Conservation (phyloP, 2,329 filamentous ascomycete genomes). For the Fusarium zealandicum region DNA sequence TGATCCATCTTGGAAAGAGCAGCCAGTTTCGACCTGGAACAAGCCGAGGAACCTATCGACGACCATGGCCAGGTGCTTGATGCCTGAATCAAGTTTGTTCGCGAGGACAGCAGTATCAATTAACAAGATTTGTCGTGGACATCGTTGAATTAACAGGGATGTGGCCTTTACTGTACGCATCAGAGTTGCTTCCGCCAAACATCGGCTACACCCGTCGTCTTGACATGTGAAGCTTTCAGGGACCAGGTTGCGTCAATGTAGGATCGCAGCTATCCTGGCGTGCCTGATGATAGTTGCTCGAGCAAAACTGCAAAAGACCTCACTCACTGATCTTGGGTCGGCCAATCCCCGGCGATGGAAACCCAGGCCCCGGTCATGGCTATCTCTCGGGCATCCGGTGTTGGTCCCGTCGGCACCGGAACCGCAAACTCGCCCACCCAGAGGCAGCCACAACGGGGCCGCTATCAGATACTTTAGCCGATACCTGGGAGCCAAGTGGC, state of each 20-base stretch:
- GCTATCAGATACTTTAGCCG: conserved; percentile 2
- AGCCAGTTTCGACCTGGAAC: too few species aligned
- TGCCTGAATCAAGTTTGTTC: too few species aligned
- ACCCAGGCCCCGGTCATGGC: conserved; percentile 18
- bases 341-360: conserved; percentile 26
- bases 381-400: conserved; percentile 30
- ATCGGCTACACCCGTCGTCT: conserved; percentile 21
- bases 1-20: too few species aligned
- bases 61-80: too few species aligned
- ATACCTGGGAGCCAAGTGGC: conserved; percentile 12
- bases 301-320: conserved; percentile 29
- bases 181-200: conserved; percentile 4
- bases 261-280: conserved; percentile 12
- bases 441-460: conserved; percentile 12
- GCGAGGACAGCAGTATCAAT: too few species aligned
- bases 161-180: too few species aligned
- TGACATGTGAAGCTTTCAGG: conserved; percentile 19
- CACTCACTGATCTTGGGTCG: conserved; percentile 7
- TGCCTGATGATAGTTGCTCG: too few species aligned
- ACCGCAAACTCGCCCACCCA: conserved; percentile 12
- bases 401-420: conserved; percentile 23
- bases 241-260: background rate
- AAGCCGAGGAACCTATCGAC: too few species aligned
- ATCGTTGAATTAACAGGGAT: too few species aligned
- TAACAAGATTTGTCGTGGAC: too few species aligned